phyloP scores from a whole-genome alignment of 2,329 filamentous ascomycete species.

The Hypoxylon sp. region DNA sequence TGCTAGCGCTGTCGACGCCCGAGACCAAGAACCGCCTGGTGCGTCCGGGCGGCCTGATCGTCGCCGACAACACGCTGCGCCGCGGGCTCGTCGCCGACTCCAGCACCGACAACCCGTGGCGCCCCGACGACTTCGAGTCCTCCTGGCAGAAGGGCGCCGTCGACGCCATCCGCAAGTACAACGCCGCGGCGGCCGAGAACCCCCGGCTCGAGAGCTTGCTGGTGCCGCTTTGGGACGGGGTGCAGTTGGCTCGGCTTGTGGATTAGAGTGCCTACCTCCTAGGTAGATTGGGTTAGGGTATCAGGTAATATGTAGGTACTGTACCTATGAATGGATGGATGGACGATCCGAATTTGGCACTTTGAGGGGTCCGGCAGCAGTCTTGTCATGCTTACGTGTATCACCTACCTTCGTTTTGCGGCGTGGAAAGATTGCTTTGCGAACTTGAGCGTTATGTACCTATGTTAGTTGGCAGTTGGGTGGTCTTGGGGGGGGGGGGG shows the following conservation, averaged over 20 bases:
- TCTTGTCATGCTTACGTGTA: too few species aligned
- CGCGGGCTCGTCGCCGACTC: conserved; percentile 57
- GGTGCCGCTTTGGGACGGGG: conserved; percentile 55
- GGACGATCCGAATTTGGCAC: too few species aligned
- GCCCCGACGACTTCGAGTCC: conserved; percentile 9
- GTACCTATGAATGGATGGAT: background rate
- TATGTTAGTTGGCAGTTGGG: too few species aligned
- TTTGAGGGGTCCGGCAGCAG: too few species aligned
- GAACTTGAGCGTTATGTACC: too few species aligned
- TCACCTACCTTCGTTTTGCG: too few species aligned
- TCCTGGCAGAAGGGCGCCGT: conserved; percentile 37
- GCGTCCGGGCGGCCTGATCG: conserved; percentile 58
- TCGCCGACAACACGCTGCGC: conserved; percentile 64
- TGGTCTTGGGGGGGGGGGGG: too few species aligned
- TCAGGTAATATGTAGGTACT: background rate
- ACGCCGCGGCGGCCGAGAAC: conserved; percentile 45
- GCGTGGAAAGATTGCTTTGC: too few species aligned
- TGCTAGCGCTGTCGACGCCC: conserved; percentile 55
- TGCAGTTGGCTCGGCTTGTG: conserved; percentile 49
- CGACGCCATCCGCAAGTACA: conserved; percentile 48
- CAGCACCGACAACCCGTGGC: conserved; percentile 49
- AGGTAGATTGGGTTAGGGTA: background rate
- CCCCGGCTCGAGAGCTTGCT: conserved; percentile 52
- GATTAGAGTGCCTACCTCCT: conserved; percentile 13
- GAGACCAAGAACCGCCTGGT: conserved; percentile 53